Conservation (phyloP, 225 moss, liverwort and hornwort genomes). For the Physcomitrium patens region DNA sequence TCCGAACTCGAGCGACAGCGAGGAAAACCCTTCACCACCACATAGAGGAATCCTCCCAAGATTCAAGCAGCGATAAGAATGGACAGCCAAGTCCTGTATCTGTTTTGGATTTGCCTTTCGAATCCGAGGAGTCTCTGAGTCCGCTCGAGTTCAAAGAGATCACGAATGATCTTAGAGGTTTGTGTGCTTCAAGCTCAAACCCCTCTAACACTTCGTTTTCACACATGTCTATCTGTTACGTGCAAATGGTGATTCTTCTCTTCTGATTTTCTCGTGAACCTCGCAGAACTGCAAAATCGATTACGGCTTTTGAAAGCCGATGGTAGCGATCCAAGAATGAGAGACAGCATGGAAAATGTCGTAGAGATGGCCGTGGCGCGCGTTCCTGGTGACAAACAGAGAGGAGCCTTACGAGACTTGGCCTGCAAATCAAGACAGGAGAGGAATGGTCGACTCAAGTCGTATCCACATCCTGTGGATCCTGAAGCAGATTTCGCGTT, state of each 20-base stretch:
- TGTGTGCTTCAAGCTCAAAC: neutral
- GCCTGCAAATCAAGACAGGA: neutral
- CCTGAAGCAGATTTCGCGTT: slow-evolving; percentile 65
- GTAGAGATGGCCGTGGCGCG: slow-evolving; percentile 6
- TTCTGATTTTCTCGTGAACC: slow-evolving; percentile 19
- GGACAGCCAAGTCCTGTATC: slow-evolving; percentile 61
- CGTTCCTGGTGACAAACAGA: neutral
- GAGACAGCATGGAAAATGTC: slow-evolving; percentile 46
- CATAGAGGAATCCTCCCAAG: slow-evolving; percentile 48
- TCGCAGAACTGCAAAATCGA: slow-evolving; percentile 65
- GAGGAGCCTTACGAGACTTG: neutral
- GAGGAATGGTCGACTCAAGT: neutral
- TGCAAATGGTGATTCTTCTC: no score
- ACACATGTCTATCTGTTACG: neutral
- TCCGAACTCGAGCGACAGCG: slow-evolving; percentile 50
- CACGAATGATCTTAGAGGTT: slow-evolving; percentile 70
- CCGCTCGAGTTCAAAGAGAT: slow-evolving; percentile 71
- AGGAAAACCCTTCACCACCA: slow-evolving; percentile 43
- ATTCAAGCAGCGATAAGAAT: slow-evolving; percentile 66
- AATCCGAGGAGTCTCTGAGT: slow-evolving; percentile 52
- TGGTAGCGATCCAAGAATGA: slow-evolving; percentile 46
- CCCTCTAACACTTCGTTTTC: neutral
- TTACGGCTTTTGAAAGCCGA: slow-evolving; percentile 52
- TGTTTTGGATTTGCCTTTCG: slow-evolving; percentile 60
- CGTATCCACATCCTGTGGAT: slow-evolving; percentile 29